Evolutionary conservation across 1,139 yeast genomes (phyloP).

Genomic region (Debaryomyces robertsiae): DNA sequence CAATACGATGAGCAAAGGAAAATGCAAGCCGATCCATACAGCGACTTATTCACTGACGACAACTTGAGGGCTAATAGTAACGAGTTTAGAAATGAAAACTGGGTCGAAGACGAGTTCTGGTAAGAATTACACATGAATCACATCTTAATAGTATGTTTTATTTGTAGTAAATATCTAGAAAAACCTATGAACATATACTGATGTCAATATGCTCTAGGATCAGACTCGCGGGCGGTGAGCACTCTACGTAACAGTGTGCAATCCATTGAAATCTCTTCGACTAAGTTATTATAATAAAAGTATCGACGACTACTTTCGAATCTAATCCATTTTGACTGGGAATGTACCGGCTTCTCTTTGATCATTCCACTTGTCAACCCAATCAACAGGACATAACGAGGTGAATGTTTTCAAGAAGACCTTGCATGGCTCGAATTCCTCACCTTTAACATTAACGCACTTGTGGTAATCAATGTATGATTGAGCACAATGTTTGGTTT

Average conservation of each 20-base stretch:
- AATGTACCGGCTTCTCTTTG: conserved; percentile 71
- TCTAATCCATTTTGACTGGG: conserved; percentile 42
- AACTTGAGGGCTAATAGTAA: conserved; percentile 51
- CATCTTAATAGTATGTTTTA: neutral
- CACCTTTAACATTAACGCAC: conserved; percentile 95
- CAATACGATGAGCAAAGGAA: conserved; percentile 30
- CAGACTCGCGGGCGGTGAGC: neutral
- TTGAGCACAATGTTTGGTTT: conserved; percentile 98
- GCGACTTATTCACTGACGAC: conserved; percentile 56
- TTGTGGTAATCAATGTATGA: conserved; percentile 97
- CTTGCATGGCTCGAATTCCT: conserved; percentile 96
- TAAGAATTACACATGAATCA: conserved; percentile 18
- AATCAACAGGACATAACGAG: conserved; percentile 87
- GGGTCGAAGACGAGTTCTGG: conserved; percentile 70
- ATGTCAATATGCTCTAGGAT: conserved; percentile 2
- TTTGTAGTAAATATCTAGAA: conserved; percentile 8
- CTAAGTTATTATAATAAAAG: conserved; percentile 2
- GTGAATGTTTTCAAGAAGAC: conserved; percentile 90
- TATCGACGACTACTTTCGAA: neutral
- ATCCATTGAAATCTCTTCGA: conserved; percentile 5
- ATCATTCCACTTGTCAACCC: conserved; percentile 96
- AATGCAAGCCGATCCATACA: conserved; percentile 53
- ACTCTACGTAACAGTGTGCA: neutral
- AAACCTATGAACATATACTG: conserved; percentile 5
- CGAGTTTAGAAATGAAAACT: conserved; percentile 57